These are phyloP conservation scores for Clitoria ternatea DNA, from an alignment of 306 rosid genomes.

Conservation along the genomic window DNA sequence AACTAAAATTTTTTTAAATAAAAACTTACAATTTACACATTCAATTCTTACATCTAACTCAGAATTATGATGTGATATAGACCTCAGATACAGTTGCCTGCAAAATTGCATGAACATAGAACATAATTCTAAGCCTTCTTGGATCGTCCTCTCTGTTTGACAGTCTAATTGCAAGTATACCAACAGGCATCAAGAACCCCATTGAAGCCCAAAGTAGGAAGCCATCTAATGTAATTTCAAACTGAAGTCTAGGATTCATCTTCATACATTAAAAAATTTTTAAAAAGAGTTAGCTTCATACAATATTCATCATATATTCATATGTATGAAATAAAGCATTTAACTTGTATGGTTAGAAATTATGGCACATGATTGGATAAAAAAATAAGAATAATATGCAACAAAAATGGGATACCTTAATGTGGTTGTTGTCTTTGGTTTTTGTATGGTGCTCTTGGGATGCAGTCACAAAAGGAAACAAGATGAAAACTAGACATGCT, in stretches of 20 bases:
- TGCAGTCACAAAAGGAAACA: slow-evolving; percentile 34
- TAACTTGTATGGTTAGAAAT: neutral
- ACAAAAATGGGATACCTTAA: slow-evolving; percentile 40
- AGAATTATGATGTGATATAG: neutral
- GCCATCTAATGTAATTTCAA: slow-evolving; percentile 68
- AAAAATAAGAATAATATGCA: neutral
- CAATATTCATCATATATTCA: neutral
- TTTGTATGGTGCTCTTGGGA: slow-evolving; percentile 41
- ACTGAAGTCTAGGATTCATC: slow-evolving; percentile 51
- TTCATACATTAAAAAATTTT: slow-evolving; percentile 14
- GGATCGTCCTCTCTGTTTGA: slow-evolving; percentile 53
- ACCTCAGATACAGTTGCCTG: slow-evolving; percentile 56
- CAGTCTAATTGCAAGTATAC: slow-evolving; percentile 69
- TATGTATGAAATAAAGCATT: neutral
- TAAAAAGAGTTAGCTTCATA: slow-evolving; percentile 3
- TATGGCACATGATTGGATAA: neutral
- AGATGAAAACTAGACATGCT: slow-evolving; percentile 35
- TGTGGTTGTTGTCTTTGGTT: slow-evolving; percentile 25
- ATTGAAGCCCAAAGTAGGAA: slow-evolving; percentile 88
- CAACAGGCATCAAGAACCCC: slow-evolving; percentile 93
- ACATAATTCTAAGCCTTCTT: slow-evolving; percentile 52
- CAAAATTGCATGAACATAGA: slow-evolving; percentile 65
- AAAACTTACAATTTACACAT: neutral
- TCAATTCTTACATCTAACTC: neutral
- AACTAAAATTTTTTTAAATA: neutral